Base-by-base conservation (phyloP, 2,329 filamentous ascomycete genomes). In the Fusarium coffeatum region DNA sequence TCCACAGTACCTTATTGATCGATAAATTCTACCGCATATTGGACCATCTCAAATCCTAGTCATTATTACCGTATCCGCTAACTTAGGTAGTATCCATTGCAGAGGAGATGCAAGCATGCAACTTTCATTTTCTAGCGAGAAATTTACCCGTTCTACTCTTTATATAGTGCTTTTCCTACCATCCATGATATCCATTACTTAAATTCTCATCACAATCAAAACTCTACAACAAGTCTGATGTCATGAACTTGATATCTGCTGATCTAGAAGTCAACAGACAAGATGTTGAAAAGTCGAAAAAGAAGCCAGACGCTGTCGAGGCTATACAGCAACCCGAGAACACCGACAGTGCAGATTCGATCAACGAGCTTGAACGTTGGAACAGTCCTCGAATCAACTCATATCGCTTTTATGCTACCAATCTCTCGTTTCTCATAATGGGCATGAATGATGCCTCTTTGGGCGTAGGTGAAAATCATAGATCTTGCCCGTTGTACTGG, bases 401-500 rank as follows among this genome's bases (percentile, higher is more conserved):
- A 7, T 89, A 82, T 71, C 86, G 89, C 41, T 87, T 88, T 47
- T 78, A 87, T 37, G 83, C 87, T 1, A 85, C 88, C 5, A 88
- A 90, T 72, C 88, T 86, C 78, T 84, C 85, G 8, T 88, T 93
- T 68, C 80, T 89, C 22, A 82, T 92, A 32, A 87, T 91, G 82
- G 91, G 91, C 9, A 85, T 90, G 80, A 91, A 91, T 72, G 91
- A 93, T 79, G 90, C 86, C 12, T 87, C 87, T 25, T 84, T 88
- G 46, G 90, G 90, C 43, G 88, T 88, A 81, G 76, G 84, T 82
- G 22, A n/a, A 25, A 28, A 22, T 7, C 10, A 27, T 23, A 8
- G 30, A 20, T 18, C 10, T 42, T 18, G n/a, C n/a, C n/a, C n/a
- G 37, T 20, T 15, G 18, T 18, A 37, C 18, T 47, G 16, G 30